These are phyloP conservation scores for Lentinula lateritia DNA, from an alignment of 768 basidiomycete genomes.

Conservation along the genomic window DNA sequence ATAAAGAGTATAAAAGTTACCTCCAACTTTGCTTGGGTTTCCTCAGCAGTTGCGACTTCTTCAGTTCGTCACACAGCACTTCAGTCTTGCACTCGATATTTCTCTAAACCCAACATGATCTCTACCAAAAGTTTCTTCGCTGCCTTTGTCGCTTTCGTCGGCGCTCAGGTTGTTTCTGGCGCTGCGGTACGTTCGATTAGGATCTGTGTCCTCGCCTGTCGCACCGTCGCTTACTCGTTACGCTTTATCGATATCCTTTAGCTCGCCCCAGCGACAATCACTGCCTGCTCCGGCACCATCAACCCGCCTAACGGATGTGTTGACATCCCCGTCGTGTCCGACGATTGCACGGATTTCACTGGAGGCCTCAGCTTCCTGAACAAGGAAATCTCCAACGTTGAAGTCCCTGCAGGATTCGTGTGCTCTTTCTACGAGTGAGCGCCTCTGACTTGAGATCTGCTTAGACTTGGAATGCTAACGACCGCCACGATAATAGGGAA, in stretches of 20 bases:
- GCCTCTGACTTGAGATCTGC: no score
- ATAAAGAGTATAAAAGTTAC: neutral
- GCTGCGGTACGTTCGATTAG: neutral
- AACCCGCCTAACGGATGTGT: slow-evolving; percentile 8
- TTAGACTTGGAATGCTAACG: no score
- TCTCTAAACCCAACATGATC: neutral
- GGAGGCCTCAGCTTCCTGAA: slow-evolving; percentile 8
- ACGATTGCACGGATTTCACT: slow-evolving; percentile 3
- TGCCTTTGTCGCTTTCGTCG: neutral
- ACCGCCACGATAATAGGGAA: neutral
- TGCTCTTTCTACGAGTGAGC: slow-evolving; percentile 8
- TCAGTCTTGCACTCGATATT: neutral
- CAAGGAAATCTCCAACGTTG: neutral
- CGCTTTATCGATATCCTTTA: neutral
- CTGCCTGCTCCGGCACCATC: neutral
- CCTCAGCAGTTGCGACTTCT: neutral
- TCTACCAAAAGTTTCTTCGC: neutral
- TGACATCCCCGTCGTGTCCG: slow-evolving; percentile 6
- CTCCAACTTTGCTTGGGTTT: neutral
- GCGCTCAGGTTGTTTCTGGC: neutral
- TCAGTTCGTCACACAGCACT: neutral
- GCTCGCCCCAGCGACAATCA: neutral
- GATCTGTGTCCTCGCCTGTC: no score
- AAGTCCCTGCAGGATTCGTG: slow-evolving; percentile 4
- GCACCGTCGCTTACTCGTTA: no score